These are phyloP conservation scores for Panaeolus cyanescens DNA, from an alignment of 768 basidiomycete species.

Conservation along the genomic window DNA sequence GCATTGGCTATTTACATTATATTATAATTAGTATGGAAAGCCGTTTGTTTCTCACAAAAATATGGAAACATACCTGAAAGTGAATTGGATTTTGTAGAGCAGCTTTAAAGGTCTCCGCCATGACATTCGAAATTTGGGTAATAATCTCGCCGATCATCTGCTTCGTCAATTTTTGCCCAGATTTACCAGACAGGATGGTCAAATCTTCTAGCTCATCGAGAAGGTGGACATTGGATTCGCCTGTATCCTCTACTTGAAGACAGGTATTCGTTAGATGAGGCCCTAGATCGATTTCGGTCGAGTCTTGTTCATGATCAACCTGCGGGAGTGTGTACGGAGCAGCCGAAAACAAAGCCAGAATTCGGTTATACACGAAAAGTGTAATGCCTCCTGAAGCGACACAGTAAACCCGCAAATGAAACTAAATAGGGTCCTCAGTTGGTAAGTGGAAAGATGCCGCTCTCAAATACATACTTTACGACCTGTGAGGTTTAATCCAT, in stretches of 20 bases:
- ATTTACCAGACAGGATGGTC: constrained; percentile 43
- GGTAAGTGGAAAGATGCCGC: not conserved
- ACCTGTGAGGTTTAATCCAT: constrained; percentile 36
- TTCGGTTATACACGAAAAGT: constrained; percentile 78
- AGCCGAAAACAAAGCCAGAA: constrained; percentile 88
- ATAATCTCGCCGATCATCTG: constrained; percentile 44
- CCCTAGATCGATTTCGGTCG: constrained; percentile 48
- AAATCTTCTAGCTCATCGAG: constrained; percentile 80
- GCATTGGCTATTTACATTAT: constrained; percentile 55
- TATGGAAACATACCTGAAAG: constrained; percentile 78
- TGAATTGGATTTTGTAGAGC: constrained; percentile 80
- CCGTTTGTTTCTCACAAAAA: too few species aligned
- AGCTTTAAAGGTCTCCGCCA: constrained; percentile 85
- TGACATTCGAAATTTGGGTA: constrained; percentile 57
- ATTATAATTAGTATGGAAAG: constrained; percentile 9
- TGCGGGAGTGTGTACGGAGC: constrained; percentile 61
- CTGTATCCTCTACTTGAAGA: constrained; percentile 61
- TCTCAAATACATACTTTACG: constrained; percentile 53
- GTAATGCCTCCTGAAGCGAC: constrained; percentile 75
- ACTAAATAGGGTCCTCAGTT: constrained; percentile 47
- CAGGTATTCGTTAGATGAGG: constrained; percentile 94
- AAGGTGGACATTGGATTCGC: constrained; percentile 74
- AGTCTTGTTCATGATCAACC: constrained; percentile 23
- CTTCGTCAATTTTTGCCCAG: constrained; percentile 23
- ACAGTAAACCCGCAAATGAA: constrained; percentile 91